Evolutionary conservation across 495 filamentous ascomycete species (phyloP).

Genomic region (Bathelium albidoporum): DNA sequence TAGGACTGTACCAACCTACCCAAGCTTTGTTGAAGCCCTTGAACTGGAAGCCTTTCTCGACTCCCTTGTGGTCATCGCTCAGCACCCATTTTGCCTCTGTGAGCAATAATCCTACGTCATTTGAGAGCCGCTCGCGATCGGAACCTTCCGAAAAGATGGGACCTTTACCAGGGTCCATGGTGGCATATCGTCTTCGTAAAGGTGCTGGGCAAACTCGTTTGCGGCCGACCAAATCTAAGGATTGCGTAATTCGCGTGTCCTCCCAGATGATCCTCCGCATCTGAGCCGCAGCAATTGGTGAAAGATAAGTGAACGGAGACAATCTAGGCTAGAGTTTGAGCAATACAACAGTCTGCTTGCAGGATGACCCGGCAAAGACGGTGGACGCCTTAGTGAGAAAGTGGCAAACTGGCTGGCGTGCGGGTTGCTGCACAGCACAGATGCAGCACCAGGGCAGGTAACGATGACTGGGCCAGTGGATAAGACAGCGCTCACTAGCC

Average conservation of each 20-base stretch:
- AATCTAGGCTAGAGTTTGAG: background rate
- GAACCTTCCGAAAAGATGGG: background rate
- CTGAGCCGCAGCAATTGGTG: background rate
- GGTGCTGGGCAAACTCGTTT: background rate
- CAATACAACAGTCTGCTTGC: too few species aligned
- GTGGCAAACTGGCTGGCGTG: background rate
- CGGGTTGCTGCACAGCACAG: background rate
- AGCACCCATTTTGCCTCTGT: constrained; percentile 7
- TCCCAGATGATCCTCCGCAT: background rate
- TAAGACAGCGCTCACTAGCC: background rate
- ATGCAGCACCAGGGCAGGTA: background rate
- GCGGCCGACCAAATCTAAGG: background rate
- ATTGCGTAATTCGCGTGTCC: background rate
- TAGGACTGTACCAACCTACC: constrained; percentile 10
- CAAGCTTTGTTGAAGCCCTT: constrained; percentile 22
- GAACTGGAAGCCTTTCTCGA: constrained; percentile 22
- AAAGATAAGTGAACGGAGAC: background rate
- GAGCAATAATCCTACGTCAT: background rate
- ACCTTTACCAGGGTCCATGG: background rate
- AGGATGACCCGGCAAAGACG: background rate
- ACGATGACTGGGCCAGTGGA: background rate
- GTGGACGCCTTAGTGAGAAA: background rate
- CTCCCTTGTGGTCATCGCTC: constrained; percentile 10
- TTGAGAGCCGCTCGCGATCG: background rate
- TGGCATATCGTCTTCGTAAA: background rate